phyloP scores from a whole-genome alignment of 345 rosid genomes.

The Garcia nutans region DNA sequence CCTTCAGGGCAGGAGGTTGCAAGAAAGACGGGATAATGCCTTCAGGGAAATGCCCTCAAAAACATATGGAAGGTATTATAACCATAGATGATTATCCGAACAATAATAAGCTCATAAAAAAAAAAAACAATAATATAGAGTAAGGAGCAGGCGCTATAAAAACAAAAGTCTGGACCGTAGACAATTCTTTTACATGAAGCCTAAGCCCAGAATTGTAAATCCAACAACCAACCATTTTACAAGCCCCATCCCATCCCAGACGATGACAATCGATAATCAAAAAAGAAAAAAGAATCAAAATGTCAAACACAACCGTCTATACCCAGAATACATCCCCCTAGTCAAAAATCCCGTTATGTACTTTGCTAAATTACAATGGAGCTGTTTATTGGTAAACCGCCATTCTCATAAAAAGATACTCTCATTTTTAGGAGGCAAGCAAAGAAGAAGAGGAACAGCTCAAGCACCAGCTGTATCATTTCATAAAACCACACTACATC shows the following conservation, averaged over 20 bases:
- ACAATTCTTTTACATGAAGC: conserved; percentile 21
- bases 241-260: conserved; percentile 18
- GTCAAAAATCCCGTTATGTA: conserved; percentile 48
- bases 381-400: conserved; percentile 31
- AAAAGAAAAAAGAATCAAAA: conserved; percentile 10
- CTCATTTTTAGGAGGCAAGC: conserved; percentile 4
- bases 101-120: not conserved
- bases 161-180: conserved; percentile 25
- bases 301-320: conserved; percentile 28
- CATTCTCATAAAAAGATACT: conserved; percentile 24
- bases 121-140: not conserved
- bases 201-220: conserved; percentile 7
- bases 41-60: too few relatives aligned
- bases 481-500: conserved; percentile 8
- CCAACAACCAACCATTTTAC: conserved; percentile 27
- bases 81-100: not conserved
- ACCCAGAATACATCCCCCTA: conserved; percentile 43
- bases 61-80: too few relatives aligned
- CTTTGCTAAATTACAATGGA: conserved; percentile 45
- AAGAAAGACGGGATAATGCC: too few relatives aligned
- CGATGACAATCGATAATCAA: not conserved
- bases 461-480: not conserved
- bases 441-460: not conserved
- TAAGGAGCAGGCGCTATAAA: conserved; percentile 8
- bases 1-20: too few relatives aligned